Base-by-base conservation (phyloP, 1,139 yeast genomes). In the Suhomyces yuchorum region DNA sequence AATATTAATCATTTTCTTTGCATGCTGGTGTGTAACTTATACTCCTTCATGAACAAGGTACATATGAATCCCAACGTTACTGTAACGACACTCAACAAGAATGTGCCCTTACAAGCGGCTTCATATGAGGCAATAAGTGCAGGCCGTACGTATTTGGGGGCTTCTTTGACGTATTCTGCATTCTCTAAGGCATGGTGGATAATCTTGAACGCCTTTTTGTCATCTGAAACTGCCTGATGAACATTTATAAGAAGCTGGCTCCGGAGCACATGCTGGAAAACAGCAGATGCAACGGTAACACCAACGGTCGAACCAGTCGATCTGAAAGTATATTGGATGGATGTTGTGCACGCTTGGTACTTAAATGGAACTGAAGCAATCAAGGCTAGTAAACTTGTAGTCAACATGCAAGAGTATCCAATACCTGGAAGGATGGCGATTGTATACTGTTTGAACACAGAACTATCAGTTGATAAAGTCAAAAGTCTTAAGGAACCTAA, bases 401-500 rank as follows among this genome's bases (percentile, higher is more conserved):
- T 63, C 49, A 63, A 52, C 49, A 59, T 52, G 11, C 58, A 50
- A 4, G 66, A 53, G 37, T 63, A 63, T 0, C 61, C 66, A 28
- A 61, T 47, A 1, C 65, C 63, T 1, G 64, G 59, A 18, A 57
- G 55, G 3, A 63, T 32, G 30, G 56, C 44, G 12, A 61, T 41
- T 8, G 57, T 53, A 37, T 38, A 57, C 32, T 57, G 60, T 44
- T 64, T 57, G 49, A 71, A 55, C 8, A 59, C 37, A 1, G 82
- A 77, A 32, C 79, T 74, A 9, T 69, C 62, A n/a, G 75, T 70
- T 23, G 75, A 67, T 22, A 80, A 61, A 12, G 56, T 50, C 14
- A 63, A 62, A 18, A 81, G 64, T 49, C 72, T 67, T 8, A 70
- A 45, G 28, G 73, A 66, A 3, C 91, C 91, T 8, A 74, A 39